These are phyloP conservation scores for Lobosporangium transversale DNA, from an alignment of 192 early-diverging fungal genomes.

Conservation along the genomic window DNA sequence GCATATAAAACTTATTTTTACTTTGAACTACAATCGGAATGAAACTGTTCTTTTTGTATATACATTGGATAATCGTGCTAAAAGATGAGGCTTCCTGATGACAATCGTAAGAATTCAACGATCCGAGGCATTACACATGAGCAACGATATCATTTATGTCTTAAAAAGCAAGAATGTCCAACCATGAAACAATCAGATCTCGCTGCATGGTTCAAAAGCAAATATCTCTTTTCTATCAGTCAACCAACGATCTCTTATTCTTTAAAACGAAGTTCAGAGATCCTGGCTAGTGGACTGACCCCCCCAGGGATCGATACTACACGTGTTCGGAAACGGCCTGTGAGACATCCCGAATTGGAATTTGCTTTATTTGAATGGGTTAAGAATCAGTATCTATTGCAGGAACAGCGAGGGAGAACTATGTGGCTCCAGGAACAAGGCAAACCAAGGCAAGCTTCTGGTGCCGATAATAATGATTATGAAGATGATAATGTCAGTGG, in stretches of 20 bases:
- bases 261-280: slow-evolving; percentile 28
- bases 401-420: not conserved
- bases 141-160: slow-evolving; percentile 41
- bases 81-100: too few relatives aligned
- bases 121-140: slow-evolving; percentile 45
- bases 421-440: slow-evolving; percentile 1
- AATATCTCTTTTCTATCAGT: slow-evolving; percentile 20
- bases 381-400: slow-evolving; percentile 11
- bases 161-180: slow-evolving; percentile 43
- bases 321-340: slow-evolving; percentile 33
- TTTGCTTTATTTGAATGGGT: slow-evolving; percentile 35
- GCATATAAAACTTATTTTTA: too few relatives aligned
- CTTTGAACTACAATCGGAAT: too few relatives aligned
- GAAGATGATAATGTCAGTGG: not conserved
- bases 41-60: too few relatives aligned
- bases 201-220: slow-evolving; percentile 26
- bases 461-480: not conserved
- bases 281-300: slow-evolving; percentile 12
- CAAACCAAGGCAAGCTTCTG: not conserved
- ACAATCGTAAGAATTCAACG: too few relatives aligned
- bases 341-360: slow-evolving; percentile 45
- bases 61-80: too few relatives aligned
- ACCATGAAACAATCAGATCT: slow-evolving; percentile 42
- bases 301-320: slow-evolving; percentile 19
- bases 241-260: slow-evolving; percentile 48